Evolutionary conservation across 805 yeast species (phyloP).

Genomic region (Kazachstania bromeliacearum): DNA sequence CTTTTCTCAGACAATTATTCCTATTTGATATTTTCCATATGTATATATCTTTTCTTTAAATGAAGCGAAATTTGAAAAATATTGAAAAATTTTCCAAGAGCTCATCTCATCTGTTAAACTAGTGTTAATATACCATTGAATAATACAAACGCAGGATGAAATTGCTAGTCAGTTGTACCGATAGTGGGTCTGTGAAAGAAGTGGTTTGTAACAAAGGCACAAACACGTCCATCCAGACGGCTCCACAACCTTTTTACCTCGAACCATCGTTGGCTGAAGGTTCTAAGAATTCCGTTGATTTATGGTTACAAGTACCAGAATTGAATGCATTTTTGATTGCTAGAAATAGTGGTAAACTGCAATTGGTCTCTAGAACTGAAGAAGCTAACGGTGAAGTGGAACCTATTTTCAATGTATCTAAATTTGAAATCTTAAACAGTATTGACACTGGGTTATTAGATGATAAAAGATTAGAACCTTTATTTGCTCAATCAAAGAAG

Average conservation of each 20-base stretch:
- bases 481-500: conserved; percentile 20
- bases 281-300: conserved; percentile 13
- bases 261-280: conserved; percentile 37
- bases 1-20: not conserved
- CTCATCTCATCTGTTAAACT: conserved; percentile 4
- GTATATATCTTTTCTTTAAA: conserved; percentile 1
- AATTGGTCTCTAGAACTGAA: conserved; percentile 24
- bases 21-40: not conserved
- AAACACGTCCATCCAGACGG: conserved; percentile 67
- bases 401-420: conserved; percentile 13
- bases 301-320: not conserved
- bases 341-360: conserved; percentile 37
- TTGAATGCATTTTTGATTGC: conserved; percentile 26
- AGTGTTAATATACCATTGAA: conserved; percentile 6
- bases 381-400: not conserved
- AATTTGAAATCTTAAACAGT: conserved; percentile 15
- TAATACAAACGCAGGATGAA: conserved; percentile 37
- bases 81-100: conserved; percentile 1
- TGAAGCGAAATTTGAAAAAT: conserved; percentile 1
- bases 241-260: conserved; percentile 52
- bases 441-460: conserved; percentile 16
- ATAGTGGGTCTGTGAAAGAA: conserved; percentile 58
- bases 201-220: conserved; percentile 57
- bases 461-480: conserved; percentile 14
- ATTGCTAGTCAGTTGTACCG: conserved; percentile 54